Base-by-base conservation (phyloP, 202 grass and related monocot species). In the Zizania palustris region DNA sequence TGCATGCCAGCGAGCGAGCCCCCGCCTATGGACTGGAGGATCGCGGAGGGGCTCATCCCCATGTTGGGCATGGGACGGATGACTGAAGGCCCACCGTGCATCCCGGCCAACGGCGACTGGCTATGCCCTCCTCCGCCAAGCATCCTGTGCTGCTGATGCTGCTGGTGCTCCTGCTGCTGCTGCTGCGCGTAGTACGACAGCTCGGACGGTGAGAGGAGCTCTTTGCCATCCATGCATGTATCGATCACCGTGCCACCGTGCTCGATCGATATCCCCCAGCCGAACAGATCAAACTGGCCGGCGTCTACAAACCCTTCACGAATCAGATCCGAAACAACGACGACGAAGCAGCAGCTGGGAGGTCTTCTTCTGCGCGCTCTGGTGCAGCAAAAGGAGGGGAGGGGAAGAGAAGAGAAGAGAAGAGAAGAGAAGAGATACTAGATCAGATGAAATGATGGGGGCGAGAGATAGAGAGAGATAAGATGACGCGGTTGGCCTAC, bases 211-310 rank as follows among this genome's bases (percentile, higher is more conserved):
- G 91, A 66, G 77, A 88, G 65, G 68, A 85, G 82, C 38, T 88
- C 91, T 56, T 93, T 93, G 63, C 88, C 88, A 80, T 93, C 91
- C 91, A 93, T 93, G 85, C 88, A 93, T 93, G 86, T 80, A 83
- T 72, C 28, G 85, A 83, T 72, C 28, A 19, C 49, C 1, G 16
- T 3, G 11, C 13, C 11, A 8, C 45, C 22, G 11, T 54, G 22
- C 42, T 9, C n/a, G n/a, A n/a, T n/a, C n/a, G n/a, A n/a, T n/a
- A n/a, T n/a, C 14, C 4, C 8, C 2, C 34, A 43, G 10, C 19
- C 14, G 21, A 28, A 56, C 38, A 5, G 13, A 40, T 3, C 7
- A 1, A 46, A 5, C 21, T 3, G 10, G 3, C 38, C 51, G 59
- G 1, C 53, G 12, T 6, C 18, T 9, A 15, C 3, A 40, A 6